These are phyloP conservation scores for Monosporascus sp. DNA, from an alignment of 2,329 filamentous ascomycete genomes.

Conservation along the genomic window DNA sequence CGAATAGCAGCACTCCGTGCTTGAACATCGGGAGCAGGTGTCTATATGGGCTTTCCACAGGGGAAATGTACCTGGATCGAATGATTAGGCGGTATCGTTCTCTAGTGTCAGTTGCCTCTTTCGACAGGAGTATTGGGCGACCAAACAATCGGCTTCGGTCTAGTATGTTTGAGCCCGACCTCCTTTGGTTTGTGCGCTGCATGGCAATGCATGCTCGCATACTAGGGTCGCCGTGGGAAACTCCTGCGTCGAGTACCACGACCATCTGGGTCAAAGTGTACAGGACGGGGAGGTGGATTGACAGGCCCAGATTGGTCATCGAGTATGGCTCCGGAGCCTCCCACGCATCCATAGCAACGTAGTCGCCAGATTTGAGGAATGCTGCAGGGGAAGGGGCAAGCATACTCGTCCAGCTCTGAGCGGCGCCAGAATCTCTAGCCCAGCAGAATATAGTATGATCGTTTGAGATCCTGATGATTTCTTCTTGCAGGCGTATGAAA, in stretches of 20 bases:
- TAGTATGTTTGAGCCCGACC: constrained; percentile 5
- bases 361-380: constrained; percentile 7
- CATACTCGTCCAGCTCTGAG: constrained; percentile 5
- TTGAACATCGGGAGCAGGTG: constrained; percentile 2
- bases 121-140: constrained; percentile 3
- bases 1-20: constrained; percentile 5
- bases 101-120: constrained; percentile 5
- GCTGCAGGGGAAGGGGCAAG: constrained; percentile 6
- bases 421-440: constrained; percentile 2
- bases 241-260: constrained; percentile 3
- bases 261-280: constrained; percentile 7
- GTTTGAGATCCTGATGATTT: constrained; percentile 16
- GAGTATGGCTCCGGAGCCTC: constrained; percentile 6
- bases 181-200: constrained; percentile 5
- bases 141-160: constrained; percentile 1
- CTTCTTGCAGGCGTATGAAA: constrained; percentile 16
- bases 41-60: background rate
- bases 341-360: constrained; percentile 9
- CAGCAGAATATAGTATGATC: constrained; percentile 23
- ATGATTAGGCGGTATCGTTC: constrained; percentile 6
- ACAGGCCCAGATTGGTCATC: constrained; percentile 6
- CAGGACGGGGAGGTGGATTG: constrained; percentile 4
- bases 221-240: background rate
- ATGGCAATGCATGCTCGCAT: constrained; percentile 7
- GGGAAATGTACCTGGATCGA: constrained; percentile 1